Evolutionary conservation across 257 asterid species (phyloP).

Genomic region (Gentiana straminea): DNA sequence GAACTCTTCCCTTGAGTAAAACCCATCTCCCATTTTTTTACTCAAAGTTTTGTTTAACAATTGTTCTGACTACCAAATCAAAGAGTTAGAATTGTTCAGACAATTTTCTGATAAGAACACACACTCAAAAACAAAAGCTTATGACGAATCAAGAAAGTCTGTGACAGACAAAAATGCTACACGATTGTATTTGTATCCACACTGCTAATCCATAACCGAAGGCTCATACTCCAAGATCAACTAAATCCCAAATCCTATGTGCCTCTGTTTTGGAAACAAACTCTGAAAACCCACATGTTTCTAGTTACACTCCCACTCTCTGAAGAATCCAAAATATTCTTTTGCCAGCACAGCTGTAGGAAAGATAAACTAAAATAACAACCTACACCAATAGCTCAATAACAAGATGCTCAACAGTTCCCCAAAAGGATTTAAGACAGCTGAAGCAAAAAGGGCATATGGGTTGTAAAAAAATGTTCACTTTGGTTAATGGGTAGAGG

Average conservation of each 20-base stretch:
- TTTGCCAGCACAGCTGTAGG: not conserved
- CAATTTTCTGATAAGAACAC: not conserved
- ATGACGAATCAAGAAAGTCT: not conserved
- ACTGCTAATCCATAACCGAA: conserved; percentile 4
- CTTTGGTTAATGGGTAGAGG: not conserved
- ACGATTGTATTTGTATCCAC: not conserved
- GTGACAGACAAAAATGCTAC: not conserved
- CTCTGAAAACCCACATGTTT: conserved; percentile 8
- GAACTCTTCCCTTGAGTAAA: conserved; percentile 49
- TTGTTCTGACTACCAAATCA: conserved; percentile 16
- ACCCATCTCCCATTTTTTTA: conserved; percentile 62
- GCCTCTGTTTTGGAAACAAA: conserved; percentile 6
- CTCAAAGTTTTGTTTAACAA: conserved; percentile 12
- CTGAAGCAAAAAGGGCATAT: not conserved
- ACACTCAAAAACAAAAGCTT: not conserved
- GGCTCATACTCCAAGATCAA: conserved; percentile 15
- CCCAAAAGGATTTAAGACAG: not conserved
- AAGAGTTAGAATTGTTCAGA: conserved; percentile 11
- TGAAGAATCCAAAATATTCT: not conserved
- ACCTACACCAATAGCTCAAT: not conserved
- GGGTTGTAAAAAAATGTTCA: not conserved
- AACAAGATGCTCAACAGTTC: too few relatives aligned
- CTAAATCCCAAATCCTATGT: conserved; percentile 1
- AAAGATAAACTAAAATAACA: conserved; percentile 1
- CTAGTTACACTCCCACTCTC: not conserved